Base-by-base conservation (phyloP, 352 stramenopile species). In the Phytophthora nicotianae region DNA sequence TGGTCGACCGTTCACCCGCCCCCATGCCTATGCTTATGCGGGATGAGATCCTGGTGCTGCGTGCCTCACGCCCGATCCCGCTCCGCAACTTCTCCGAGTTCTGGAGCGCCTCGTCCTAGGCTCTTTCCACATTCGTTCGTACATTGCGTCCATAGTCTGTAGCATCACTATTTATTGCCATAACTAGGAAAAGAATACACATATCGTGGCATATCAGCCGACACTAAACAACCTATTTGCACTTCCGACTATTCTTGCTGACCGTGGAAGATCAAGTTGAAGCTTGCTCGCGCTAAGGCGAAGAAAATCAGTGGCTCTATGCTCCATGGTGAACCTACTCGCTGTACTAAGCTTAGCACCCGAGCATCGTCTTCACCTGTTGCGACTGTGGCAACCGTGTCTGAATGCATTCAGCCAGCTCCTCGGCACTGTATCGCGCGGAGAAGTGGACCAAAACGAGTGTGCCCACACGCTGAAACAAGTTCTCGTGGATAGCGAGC, bases 381-480 rank as follows among this genome's bases (percentile, higher is more conserved):
- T 91, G 61, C 26, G 70, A 58, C 9, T 32, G 20, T 9, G 79
- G 72, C 13, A 90, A 54, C 6, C 72, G 70, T 14, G 38, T 52
- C 35, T 58, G 43, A 26, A 89, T 35, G 2, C 73, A 65, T 29
- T 78, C 52, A 4, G 38, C 32, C 14, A 92, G 54, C 10, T 86
- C 38, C 2, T 68, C 49, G 1, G 58, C 19, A 8, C 43, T 72
- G 62, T 93, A 92, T 11, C 81, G 73, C 27, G 84, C 79, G 6
- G 86, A 95, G 40, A 86, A 89, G 62, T 95, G 86, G 35, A 90
- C 79, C 10, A 95, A 56, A 20, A 95, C 68, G 19, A 95, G 66
- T 24, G 69, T 59, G 23, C 71, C 62, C 37, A 93, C 72, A n/a
- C 77, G 57, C 24, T 62, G 55, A 41, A 95, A 88, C n/a, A 70